phyloP scores from a whole-genome alignment of 1,139 yeast genomes.

The Kurtzmaniella quercitrusa region DNA sequence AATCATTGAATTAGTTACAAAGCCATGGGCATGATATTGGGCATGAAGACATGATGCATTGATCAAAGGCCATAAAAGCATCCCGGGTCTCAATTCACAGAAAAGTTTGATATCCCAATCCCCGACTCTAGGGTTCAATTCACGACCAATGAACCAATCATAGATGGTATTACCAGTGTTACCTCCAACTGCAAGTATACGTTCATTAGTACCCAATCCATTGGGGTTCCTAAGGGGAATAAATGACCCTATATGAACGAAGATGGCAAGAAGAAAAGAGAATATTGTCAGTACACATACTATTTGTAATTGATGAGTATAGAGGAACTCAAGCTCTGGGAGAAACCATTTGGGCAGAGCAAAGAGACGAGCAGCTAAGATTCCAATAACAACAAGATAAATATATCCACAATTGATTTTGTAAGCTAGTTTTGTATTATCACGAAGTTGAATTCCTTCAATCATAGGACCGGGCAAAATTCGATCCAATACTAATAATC shows the following conservation, averaged over 20 bases:
- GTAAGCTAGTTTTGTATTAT: conserved; percentile 66
- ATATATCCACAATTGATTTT: conserved; percentile 77
- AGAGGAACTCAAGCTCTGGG: conserved; percentile 78
- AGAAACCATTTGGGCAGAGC: conserved; percentile 46
- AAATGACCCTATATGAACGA: conserved; percentile 67
- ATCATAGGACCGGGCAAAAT: conserved; percentile 68
- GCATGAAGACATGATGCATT: conserved; percentile 78
- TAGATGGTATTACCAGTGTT: conserved; percentile 72
- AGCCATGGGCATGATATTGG: conserved; percentile 62
- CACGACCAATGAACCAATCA: conserved; percentile 98
- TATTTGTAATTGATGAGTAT: conserved; percentile 63
- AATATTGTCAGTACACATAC: conserved; percentile 61
- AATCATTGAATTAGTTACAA: conserved; percentile 66
- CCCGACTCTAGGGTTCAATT: conserved; percentile 87
- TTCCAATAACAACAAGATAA: conserved; percentile 40
- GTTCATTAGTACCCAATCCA: conserved; percentile 55
- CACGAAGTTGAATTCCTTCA: conserved; percentile 70
- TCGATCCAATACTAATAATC: conserved; percentile 58
- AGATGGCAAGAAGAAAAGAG: conserved; percentile 57
- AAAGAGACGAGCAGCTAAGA: conserved; percentile 49
- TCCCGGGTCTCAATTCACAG: conserved; percentile 93
- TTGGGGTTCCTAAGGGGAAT: conserved; percentile 49
- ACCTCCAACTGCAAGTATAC: conserved; percentile 81
- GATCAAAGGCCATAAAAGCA: conserved; percentile 79
- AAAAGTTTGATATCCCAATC: conserved; percentile 83